These are phyloP conservation scores for Penicillium sp. DNA, from an alignment of 2,329 filamentous ascomycete genomes.

Conservation along the genomic window DNA sequence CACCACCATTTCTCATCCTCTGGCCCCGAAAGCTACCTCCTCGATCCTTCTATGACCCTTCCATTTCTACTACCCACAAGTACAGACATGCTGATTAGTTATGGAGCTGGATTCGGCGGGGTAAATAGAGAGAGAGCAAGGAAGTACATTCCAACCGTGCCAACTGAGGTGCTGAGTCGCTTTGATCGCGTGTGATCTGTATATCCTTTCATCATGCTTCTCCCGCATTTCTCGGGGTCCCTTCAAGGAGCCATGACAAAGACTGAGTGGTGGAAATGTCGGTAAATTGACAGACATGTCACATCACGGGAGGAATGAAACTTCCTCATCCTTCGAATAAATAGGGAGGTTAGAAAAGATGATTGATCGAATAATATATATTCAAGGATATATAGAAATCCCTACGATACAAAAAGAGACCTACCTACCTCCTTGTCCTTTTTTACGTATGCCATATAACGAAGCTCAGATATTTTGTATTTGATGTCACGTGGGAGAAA, in stretches of 20 bases:
- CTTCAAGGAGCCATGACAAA: neutral
- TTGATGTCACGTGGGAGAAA: neutral
- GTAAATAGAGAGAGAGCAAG: conserved; percentile 85
- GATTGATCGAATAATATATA: neutral
- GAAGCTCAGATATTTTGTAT: neutral
- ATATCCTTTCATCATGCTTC: neutral
- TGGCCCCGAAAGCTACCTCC: conserved; percentile 50
- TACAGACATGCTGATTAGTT: conserved; percentile 95
- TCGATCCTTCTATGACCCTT: conserved; percentile 87
- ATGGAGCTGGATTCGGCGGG: conserved; percentile 90
- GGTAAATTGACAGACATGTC: neutral
- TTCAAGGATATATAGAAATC: too few relatives aligned
- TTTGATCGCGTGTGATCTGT: conserved; percentile 56
- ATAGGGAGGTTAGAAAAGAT: neutral
- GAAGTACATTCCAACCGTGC: conserved; percentile 94
- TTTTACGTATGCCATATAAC: neutral
- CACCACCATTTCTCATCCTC: neutral
- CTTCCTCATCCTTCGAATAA: neutral
- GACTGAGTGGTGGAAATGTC: neutral
- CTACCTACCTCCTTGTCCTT: neutral
- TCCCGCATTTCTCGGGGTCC: neutral
- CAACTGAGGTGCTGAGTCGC: conserved; percentile 86
- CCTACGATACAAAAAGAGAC: too few relatives aligned
- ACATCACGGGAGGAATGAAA: too few relatives aligned
- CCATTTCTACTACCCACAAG: conserved; percentile 94